phyloP scores from a whole-genome alignment of 2,329 filamentous ascomycete species.

The Nannizziopsis barbatae region DNA sequence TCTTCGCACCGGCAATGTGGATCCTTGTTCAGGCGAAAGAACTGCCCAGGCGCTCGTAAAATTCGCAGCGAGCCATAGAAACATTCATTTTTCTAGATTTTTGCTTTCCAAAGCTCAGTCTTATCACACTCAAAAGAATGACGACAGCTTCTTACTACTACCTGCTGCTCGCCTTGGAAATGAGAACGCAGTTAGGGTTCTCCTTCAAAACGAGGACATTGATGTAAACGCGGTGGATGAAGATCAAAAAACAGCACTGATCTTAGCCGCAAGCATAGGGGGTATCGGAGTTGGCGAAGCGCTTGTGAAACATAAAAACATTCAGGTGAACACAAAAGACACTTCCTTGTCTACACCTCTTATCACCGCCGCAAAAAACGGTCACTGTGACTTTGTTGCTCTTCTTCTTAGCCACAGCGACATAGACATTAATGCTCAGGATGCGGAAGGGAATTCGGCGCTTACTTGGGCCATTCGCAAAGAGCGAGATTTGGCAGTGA shows the following conservation, averaged over 20 bases:
- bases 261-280: conserved; percentile 29
- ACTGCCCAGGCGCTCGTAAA: too few relatives aligned
- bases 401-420: neutral
- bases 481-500: neutral
- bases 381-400: neutral
- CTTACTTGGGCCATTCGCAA: neutral
- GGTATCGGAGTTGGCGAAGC: conserved; percentile 26
- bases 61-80: too few relatives aligned
- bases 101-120: neutral
- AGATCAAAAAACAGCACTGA: conserved; percentile 19
- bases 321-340: conserved; percentile 2
- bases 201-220: neutral
- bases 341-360: neutral
- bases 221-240: neutral
- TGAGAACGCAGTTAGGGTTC: neutral
- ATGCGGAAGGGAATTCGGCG: neutral
- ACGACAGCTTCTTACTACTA: neutral
- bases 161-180: neutral
- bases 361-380: neutral
- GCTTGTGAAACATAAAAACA: conserved; percentile 12
- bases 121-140: neutral
- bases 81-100: neutral
- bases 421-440: neutral
- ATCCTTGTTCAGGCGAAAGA: too few relatives aligned
- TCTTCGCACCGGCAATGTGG: too few relatives aligned